Conservation (phyloP, 495 filamentous ascomycete species). For the Chaetomium cochliodes region DNA sequence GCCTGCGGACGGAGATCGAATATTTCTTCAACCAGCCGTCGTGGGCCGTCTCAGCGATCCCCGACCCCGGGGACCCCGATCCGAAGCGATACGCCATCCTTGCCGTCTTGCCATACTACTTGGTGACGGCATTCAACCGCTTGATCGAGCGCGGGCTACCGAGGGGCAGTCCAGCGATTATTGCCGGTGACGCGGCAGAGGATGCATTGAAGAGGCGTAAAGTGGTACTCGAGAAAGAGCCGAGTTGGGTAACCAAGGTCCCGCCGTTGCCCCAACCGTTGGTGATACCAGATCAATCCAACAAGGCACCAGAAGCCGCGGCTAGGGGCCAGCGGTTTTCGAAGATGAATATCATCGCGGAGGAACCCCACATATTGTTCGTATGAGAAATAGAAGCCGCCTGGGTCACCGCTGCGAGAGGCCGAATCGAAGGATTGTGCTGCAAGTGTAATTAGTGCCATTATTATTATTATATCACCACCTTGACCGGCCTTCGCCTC, state of each 20-base stretch:
- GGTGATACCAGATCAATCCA: constrained; percentile 7
- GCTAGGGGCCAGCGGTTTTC: constrained; percentile 13
- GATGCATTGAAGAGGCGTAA: constrained; percentile 1
- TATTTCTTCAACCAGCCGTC: constrained; percentile 8
- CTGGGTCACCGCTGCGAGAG: not conserved
- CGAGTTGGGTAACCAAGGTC: constrained; percentile 12
- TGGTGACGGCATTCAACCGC: constrained; percentile 8
- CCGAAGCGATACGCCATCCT: constrained; percentile 14
- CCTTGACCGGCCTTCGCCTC: constrained; percentile 16
- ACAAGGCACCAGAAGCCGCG: constrained; percentile 1
- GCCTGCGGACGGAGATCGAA: constrained; percentile 15
- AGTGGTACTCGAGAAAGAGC: constrained; percentile 11
- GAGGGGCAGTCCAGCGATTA: constrained; percentile 3
- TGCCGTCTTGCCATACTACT: constrained; percentile 3
- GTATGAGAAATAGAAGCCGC: not conserved
- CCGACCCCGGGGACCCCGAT: constrained; percentile 1
- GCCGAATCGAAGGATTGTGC: not conserved
- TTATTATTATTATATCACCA: constrained; percentile 4
- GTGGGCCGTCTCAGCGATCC: constrained; percentile 9
- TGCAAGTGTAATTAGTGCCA: not conserved
- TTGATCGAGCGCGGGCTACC: constrained; percentile 5
- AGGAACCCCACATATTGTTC: constrained; percentile 16
- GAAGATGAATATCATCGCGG: constrained; percentile 15
- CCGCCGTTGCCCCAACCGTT: constrained; percentile 10
- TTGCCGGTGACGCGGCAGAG: not conserved